Evolutionary conservation across 2,329 filamentous ascomycete species (phyloP).

Genomic region (Colletotrichum caudatum): DNA sequence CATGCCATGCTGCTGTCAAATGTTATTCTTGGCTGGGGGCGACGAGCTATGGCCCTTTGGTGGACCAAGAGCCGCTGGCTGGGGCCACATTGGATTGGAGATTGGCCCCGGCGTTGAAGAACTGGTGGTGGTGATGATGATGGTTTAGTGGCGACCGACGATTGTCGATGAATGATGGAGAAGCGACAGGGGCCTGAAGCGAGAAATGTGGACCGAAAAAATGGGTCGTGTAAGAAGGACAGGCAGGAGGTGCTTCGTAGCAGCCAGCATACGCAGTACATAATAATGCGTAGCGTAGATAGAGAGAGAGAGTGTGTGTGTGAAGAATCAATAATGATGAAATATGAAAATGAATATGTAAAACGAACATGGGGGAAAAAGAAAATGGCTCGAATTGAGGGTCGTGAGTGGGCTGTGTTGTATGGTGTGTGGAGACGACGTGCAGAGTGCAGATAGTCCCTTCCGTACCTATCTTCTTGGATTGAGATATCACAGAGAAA

Average conservation of each 20-base stretch:
- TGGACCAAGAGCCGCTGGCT: slow-evolving; percentile 10
- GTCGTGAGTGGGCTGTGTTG: neutral
- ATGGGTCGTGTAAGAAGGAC: slow-evolving; percentile 4
- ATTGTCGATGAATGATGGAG: slow-evolving; percentile 25
- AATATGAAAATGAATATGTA: neutral
- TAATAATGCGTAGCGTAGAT: no score
- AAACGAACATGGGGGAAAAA: no score
- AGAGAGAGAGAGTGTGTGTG: no score
- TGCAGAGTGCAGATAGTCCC: neutral
- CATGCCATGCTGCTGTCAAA: slow-evolving; percentile 4
- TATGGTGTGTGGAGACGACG: slow-evolving; percentile 10
- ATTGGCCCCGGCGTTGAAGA: slow-evolving; percentile 33
- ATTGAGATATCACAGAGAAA: neutral
- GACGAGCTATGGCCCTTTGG: slow-evolving; percentile 14
- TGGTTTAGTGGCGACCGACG: slow-evolving; percentile 25
- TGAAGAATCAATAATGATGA: neutral
- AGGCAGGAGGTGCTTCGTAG: no score
- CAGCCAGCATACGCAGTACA: no score
- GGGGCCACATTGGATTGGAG: slow-evolving; percentile 1
- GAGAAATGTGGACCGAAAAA: slow-evolving; percentile 23
- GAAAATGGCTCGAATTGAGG: neutral
- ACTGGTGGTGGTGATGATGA: slow-evolving; percentile 30
- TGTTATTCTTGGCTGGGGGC: slow-evolving; percentile 9
- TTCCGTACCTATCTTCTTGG: neutral
- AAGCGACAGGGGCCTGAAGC: slow-evolving; percentile 26